Conservation (phyloP, 2,329 filamentous ascomycete species). For the Cladophialophora immunda region DNA sequence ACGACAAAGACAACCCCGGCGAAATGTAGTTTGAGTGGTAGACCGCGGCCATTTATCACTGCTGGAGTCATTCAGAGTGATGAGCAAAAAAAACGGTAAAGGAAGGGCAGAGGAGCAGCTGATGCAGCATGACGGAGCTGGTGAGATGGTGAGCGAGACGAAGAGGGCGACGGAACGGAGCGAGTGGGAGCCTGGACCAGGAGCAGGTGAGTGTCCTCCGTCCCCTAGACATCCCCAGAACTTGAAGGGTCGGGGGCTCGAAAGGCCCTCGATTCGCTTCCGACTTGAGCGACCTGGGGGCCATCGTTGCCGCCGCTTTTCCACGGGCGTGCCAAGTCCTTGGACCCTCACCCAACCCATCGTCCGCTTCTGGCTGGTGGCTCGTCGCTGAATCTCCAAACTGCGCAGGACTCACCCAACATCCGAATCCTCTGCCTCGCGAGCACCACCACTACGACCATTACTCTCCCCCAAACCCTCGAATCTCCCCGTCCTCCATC, state of each 20-base stretch:
- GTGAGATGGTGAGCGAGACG: slow-evolving; percentile 1
- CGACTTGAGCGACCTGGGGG: slow-evolving; percentile 10
- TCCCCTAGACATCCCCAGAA: slow-evolving; percentile 16
- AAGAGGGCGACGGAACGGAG: slow-evolving; percentile 5
- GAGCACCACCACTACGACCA: slow-evolving; percentile 19
- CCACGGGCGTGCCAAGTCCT: slow-evolving; percentile 17
- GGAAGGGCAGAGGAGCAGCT: slow-evolving; percentile 3
- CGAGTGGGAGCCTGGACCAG: slow-evolving; percentile 18
- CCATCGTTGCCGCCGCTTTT: not conserved
- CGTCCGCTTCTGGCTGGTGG: slow-evolving; percentile 10
- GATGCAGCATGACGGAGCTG: not conserved
- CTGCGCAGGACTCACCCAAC: slow-evolving; percentile 36
- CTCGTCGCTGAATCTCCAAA: slow-evolving; percentile 30
- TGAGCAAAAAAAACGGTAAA: slow-evolving; percentile 25
- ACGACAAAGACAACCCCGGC: slow-evolving; percentile 18
- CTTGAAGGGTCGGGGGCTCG: not conserved
- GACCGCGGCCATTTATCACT: slow-evolving; percentile 16
- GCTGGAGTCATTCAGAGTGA: slow-evolving; percentile 18
- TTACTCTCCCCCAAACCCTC: slow-evolving; percentile 1
- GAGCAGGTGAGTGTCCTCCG: slow-evolving; percentile 15
- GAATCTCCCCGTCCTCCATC: slow-evolving; percentile 15
- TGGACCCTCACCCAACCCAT: slow-evolving; percentile 13
- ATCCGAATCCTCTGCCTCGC: slow-evolving; percentile 25
- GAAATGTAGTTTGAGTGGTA: slow-evolving; percentile 31
- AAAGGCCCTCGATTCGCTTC: not conserved